phyloP scores from a whole-genome alignment of 306 rosid genomes.

The Medicago lupulina region DNA sequence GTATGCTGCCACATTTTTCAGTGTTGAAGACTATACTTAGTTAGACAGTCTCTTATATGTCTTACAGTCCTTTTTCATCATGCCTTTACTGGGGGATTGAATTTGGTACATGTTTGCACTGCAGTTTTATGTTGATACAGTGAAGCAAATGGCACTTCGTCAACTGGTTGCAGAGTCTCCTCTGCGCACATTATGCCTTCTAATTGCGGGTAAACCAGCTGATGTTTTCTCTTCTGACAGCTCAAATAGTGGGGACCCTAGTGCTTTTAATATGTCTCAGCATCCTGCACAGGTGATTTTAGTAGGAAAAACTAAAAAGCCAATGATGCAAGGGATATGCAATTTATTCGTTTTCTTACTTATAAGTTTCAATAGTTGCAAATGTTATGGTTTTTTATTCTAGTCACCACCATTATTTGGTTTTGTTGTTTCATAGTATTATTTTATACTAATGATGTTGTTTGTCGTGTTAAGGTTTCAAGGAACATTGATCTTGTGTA shows the following conservation, averaged over 20 bases:
- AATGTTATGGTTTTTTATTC: constrained; percentile 28
- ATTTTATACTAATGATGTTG: too few species aligned
- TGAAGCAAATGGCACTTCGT: constrained; percentile 87
- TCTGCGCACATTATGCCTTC: constrained; percentile 88
- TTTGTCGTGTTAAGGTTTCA: too few species aligned
- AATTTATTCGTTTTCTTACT: constrained; percentile 25
- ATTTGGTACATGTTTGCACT: constrained; percentile 42
- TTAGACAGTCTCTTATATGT: constrained; percentile 37
- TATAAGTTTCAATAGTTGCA: constrained; percentile 9
- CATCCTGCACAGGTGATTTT: constrained; percentile 70
- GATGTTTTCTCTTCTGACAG: constrained; percentile 74
- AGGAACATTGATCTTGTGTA: too few species aligned
- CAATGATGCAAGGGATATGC: constrained; percentile 10
- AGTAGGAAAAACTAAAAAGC: constrained; percentile 26
- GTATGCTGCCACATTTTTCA: constrained; percentile 46
- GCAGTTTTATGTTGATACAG: constrained; percentile 91
- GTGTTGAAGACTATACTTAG: constrained; percentile 12
- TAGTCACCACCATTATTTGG: too few species aligned
- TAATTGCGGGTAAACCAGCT: constrained; percentile 95
- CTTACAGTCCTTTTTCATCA: constrained; percentile 28
- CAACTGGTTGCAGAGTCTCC: constrained; percentile 91
- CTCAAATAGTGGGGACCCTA: constrained; percentile 44
- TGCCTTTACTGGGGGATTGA: constrained; percentile 40
- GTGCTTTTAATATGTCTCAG: constrained; percentile 49
- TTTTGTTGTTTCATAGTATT: too few species aligned